Conservation (phyloP, 129 eudicot species). For the Chrysanthemum lavandulifolium region DNA sequence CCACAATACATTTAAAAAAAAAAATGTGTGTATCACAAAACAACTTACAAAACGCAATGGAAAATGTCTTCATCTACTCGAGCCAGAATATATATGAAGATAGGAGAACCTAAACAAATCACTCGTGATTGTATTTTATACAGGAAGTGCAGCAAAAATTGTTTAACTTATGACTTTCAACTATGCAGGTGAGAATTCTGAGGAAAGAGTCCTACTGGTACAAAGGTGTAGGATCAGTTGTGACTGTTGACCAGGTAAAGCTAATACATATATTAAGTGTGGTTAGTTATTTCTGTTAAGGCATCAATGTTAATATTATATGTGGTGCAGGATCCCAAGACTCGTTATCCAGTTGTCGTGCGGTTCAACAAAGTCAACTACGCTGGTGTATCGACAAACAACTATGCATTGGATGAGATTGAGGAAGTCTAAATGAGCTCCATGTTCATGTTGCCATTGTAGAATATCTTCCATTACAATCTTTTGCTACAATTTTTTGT, state of each 20-base stretch:
- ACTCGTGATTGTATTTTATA: too few species aligned
- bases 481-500: constrained; percentile 28
- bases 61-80: too few species aligned
- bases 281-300: background rate
- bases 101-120: too few species aligned
- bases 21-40: background rate
- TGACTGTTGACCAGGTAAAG: constrained; percentile 59
- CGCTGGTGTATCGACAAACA: constrained; percentile 95
- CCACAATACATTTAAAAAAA: too few species aligned
- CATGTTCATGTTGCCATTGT: constrained; percentile 27
- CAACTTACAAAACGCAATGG: background rate
- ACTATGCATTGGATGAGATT: constrained; percentile 97
- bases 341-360: constrained; percentile 95
- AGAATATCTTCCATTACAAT: constrained; percentile 28
- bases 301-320: constrained; percentile 5
- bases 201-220: constrained; percentile 89
- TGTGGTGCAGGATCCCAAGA: constrained; percentile 76
- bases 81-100: too few species aligned
- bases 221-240: constrained; percentile 61
- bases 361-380: constrained; percentile 95
- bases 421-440: constrained; percentile 48
- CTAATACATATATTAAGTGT: constrained; percentile 34
- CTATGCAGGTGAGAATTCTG: constrained; percentile 75
- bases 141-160: too few species aligned
- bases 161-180: background rate